Evolutionary conservation across 2,329 filamentous ascomycete genomes (phyloP), one percentile per base, ranked within the genome.

Genomic region (Lizonia empirigonia): DNA sequence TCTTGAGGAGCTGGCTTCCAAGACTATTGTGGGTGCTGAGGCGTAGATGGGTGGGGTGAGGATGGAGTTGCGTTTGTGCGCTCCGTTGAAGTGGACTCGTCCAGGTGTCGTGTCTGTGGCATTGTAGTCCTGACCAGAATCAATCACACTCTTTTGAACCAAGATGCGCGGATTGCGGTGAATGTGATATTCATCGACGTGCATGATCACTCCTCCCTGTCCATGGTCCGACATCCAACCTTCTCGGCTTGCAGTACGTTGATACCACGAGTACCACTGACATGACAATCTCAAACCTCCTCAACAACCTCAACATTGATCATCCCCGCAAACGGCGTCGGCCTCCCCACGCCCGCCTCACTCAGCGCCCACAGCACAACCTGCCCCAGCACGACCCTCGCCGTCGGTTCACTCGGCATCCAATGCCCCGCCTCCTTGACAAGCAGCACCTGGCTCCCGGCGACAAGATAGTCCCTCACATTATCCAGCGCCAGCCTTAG

Each of bases 361-460:
- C 60, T 59, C 41, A 73, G 23, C 13, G 68, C 68, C 67, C 70
- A 72, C n/a, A 36, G 50, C 7, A 72, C 49, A 6, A 72, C 65
- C 55, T 72, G 74, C 53, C 73, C 74, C 39, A 83, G 44, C 2
- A 77, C 78, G 15, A 62, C 63, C 6, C 72, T 67, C 22, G 76
- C 77, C 38, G 76, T 69, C 36, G 68, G 63, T 62, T 84, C 80
- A 33, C 80, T 57, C 2, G 81, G 77, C 40, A 72, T 12, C 63
- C 81, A 85, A 66, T 85, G 83, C 0, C 79, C 81, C 9, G 76
- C 77, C 7, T 71, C 64, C 3, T 79, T 76, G 7, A 85, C 63
- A 32, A 79, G 56, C 15, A 82, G 66, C 4, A 83, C 73, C 59
- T 83, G 78, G 47, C 80, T 82, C 18, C 74, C 73, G 49, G 66